Evolutionary conservation across 495 filamentous ascomycete species (phyloP), one percentile per base, ranked within the genome.

Genomic region (Penicillium cinerascens): DNA sequence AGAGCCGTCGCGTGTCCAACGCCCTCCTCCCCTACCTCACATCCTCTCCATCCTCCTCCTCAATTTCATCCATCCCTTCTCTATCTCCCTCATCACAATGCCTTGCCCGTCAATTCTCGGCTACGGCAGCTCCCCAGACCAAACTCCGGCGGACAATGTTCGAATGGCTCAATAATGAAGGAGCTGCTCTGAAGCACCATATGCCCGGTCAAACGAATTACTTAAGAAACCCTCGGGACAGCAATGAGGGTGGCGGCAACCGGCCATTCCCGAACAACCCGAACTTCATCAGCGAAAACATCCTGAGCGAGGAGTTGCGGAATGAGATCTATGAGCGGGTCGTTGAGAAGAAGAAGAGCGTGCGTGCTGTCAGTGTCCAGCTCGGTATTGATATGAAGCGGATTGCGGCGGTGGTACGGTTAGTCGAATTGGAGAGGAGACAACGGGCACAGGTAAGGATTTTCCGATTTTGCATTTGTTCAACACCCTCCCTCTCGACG

Each of bases 341-440:
- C 22, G 80, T 85, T 58, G 65, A 62, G 35, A 47, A 83, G 18
- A 85, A 86, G 44, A 73, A 83, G 67, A 85, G 84, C 52, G 74
- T 97, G 42, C 84, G 88, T 54, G 79, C 78, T 45, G 90, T 95
- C 27, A 93, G 89, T 74, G 87, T 84, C 2, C 77, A 86, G 52
- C 73, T 88, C 44, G 80, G 81, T 15, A 86, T 98, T 9, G 90
- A 92, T 54, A 87, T 97, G 75, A 80, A 87, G 56, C 80, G 93
- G 47, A 87, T 98, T 18, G 95, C 82, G 7, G 93, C 93, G 22
- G 88, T 97, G 23, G 86, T 96, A 17, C 74, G 93, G 53, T 73
- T 98, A 63, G 93, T 92, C 67, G 84, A 87, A 61, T 70, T 97
- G 52, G 92, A 97, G 75, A 89, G 87, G 70, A 72, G 84, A 49